phyloP scores from a whole-genome alignment of 2,329 filamentous ascomycete species.

The Phaeosphaeriaceae sp. region DNA sequence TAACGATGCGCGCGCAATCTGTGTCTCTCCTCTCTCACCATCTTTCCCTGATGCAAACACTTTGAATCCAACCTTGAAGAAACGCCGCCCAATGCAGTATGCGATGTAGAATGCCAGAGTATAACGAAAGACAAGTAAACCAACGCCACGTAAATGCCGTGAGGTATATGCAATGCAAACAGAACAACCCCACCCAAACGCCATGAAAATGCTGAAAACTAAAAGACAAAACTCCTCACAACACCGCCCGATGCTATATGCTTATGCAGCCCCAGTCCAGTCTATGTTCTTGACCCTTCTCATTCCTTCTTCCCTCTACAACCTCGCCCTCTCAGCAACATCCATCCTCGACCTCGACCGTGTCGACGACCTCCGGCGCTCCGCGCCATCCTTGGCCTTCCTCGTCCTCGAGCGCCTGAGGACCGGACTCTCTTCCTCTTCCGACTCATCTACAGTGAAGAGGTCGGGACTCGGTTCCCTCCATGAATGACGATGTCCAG shows the following conservation, averaged over 20 bases:
- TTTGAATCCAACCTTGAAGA: neutral
- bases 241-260: conserved; percentile 37
- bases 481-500: conserved; percentile 51
- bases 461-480: conserved; percentile 50
- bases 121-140: conserved; percentile 6
- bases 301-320: conserved; percentile 17
- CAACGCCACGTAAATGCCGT: conserved; percentile 11
- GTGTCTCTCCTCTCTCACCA: neutral
- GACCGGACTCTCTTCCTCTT: conserved; percentile 40
- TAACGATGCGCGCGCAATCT: neutral
- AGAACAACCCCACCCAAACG: conserved; percentile 16
- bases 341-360: conserved; percentile 37
- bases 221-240: conserved; percentile 20
- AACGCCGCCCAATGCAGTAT: conserved; percentile 38
- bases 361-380: conserved; percentile 43
- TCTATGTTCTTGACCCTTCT: neutral
- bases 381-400: conserved; percentile 44
- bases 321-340: conserved; percentile 37
- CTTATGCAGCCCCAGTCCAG: neutral
- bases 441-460: conserved; percentile 52
- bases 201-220: conserved; percentile 29
- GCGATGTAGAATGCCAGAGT: neutral
- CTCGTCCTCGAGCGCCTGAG: conserved; percentile 36
- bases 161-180: conserved; percentile 27
- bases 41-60: neutral